Base-by-base conservation (phyloP, 2,329 filamentous ascomycete species). In the Ceratocystis variospora region DNA sequence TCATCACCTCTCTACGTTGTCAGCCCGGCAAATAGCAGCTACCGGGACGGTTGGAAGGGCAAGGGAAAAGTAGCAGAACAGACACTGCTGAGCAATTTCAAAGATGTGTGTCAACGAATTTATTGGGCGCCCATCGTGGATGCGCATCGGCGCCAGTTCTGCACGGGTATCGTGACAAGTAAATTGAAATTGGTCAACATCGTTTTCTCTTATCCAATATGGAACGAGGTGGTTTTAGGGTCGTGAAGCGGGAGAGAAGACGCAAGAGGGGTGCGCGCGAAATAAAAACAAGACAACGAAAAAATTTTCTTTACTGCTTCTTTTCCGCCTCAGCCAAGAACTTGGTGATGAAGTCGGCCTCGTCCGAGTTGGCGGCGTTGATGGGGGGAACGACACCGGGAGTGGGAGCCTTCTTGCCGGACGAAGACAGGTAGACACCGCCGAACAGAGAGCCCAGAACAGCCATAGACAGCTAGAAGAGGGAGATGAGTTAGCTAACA, bases 291-390 rank as follows among this genome's bases (percentile, higher is more conserved):
- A 46, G 37, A 33, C 31, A 25, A 25, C 5, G 6, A n/a, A 17
- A 53, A 12, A 12, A 3, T 5, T 41, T 41, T 41, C 37, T 63
- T 68, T 66, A 68, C 46, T 68, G 66, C 50, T 68, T 68, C 63
- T 68, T 68, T 22, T 68, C 64, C 22, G 61, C 44, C 31, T 68
- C 64, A 10, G 67, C 63, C n/a, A 69, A 80, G 77, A 75, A 85
- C 83, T 84, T 83, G 61, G 66, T 68, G 79, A 85, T 84, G 76
- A 85, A 85, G 74, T 84, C 81, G 75, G 80, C 81, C 78, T 85
- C 83, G 73, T 84, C 83, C 72, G 81, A 78, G 76, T 79, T 83
- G 64, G 81, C 79, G 68, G 83, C 83, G 75, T 85, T 84, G 78
- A 85, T 83, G 63, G 83, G 83, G 69, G 83, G 83, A 62, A 79